Evolutionary conservation across 495 filamentous ascomycete species (phyloP).

Genomic region (Tuber melanosporum): DNA sequence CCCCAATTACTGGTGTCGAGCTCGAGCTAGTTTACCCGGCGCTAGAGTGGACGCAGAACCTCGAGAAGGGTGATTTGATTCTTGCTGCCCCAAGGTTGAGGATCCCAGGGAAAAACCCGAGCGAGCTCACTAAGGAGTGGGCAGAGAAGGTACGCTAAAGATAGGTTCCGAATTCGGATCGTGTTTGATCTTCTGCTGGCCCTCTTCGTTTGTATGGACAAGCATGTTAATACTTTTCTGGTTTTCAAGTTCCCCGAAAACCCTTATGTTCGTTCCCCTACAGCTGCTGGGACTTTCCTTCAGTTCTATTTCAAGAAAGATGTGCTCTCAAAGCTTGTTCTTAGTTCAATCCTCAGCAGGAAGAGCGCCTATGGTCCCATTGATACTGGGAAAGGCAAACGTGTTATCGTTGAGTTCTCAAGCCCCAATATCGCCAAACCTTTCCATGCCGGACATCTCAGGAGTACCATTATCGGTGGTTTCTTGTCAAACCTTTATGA

Average conservation of each 20-base stretch:
- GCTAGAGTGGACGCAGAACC: constrained; percentile 70
- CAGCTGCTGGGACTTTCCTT: constrained; percentile 58
- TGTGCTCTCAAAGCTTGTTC: constrained; percentile 55
- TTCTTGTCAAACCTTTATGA: constrained; percentile 58
- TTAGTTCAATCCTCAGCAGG: constrained; percentile 57
- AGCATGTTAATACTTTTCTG: neutral
- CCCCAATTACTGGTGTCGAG: constrained; percentile 67
- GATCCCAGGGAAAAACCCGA: constrained; percentile 74
- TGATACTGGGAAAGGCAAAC: constrained; percentile 61
- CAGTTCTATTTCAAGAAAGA: constrained; percentile 71
- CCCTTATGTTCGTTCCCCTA: constrained; percentile 61
- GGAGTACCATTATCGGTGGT: constrained; percentile 61
- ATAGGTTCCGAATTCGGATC: neutral
- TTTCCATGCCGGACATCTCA: constrained; percentile 62
- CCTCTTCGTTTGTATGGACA: neutral
- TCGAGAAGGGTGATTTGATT: constrained; percentile 85
- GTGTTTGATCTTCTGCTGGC: neutral
- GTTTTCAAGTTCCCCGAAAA: constrained; percentile 62
- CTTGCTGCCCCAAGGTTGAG: constrained; percentile 73
- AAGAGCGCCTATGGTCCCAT: constrained; percentile 60
- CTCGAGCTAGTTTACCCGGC: constrained; percentile 67
- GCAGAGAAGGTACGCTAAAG: constrained; percentile 52
- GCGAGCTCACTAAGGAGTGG: constrained; percentile 64
- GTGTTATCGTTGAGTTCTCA: constrained; percentile 56
- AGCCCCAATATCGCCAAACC: constrained; percentile 61